phyloP scores from a whole-genome alignment of 371 early-diverging fungal species.

The Sporodiniella umbellata region DNA sequence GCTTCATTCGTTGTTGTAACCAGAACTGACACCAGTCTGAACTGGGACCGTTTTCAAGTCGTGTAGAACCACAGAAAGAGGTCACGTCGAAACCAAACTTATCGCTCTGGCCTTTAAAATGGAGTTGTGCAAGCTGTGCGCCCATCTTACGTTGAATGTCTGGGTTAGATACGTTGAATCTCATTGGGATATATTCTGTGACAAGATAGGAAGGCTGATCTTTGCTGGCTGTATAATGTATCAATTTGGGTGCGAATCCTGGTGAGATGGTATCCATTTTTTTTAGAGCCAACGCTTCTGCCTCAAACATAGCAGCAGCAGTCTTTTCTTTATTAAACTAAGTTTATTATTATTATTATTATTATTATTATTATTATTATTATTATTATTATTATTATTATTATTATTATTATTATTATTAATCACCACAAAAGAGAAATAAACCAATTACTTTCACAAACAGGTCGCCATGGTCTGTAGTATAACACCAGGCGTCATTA shows the following conservation, averaged over 20 bases:
- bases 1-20: slow-evolving; percentile 21
- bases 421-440: too few species aligned
- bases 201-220: slow-evolving; percentile 8
- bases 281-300: slow-evolving; percentile 14
- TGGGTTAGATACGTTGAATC: neutral
- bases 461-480: slow-evolving; percentile 16
- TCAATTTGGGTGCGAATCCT: slow-evolving; percentile 13
- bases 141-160: slow-evolving; percentile 6
- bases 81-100: slow-evolving; percentile 28
- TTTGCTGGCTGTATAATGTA: neutral
- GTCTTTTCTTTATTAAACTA: slow-evolving; percentile 4
- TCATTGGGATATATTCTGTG: slow-evolving; percentile 13
- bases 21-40: slow-evolving; percentile 26
- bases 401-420: too few species aligned
- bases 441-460: slow-evolving; percentile 24
- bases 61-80: slow-evolving; percentile 31
- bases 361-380: neutral
- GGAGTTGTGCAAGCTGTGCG: slow-evolving; percentile 10
- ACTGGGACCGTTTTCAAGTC: slow-evolving; percentile 27
- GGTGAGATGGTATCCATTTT: slow-evolving; percentile 11
- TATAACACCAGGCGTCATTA: slow-evolving; percentile 9
- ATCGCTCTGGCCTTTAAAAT: slow-evolving; percentile 6
- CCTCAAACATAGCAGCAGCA: slow-evolving; percentile 11
- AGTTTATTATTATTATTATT: neutral
- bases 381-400: neutral